Base-by-base conservation (phyloP, 2,329 filamentous ascomycete genomes). In the Fonsecaea erecta region DNA sequence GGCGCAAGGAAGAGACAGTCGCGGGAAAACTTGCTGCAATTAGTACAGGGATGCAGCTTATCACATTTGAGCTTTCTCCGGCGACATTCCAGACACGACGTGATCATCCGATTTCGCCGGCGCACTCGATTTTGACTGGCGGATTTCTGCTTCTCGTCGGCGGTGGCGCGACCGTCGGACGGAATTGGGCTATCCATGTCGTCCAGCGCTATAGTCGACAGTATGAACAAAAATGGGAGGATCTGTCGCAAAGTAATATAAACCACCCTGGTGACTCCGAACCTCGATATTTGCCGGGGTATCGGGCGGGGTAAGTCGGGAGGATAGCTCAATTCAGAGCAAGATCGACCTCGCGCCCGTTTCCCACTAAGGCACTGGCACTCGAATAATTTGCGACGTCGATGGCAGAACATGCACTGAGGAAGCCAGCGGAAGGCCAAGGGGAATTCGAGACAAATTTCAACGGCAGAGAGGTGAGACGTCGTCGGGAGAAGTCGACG, bases 61-160 rank as follows among this genome's bases (percentile, higher is more conserved):
- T 91, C 88, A 78, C 91, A 94, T 75, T 90, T 91, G 62, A 93
- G 81, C 77, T 94, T 94, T 46, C 91, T 85, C 24, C 90, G 85
- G 43, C 91, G 85, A 74, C 89, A 92, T 75, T 90, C 86, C 35
- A 89, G 82, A 74, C 88, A 91, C 30, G 86, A 89, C 67, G 85
- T 85, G 75, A 91, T 88, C 81, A 89, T 84, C 73, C 86, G 82
- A 79, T 89, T 85, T 68, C 88, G 81, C 52, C 87, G 80, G 34
- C 85, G 82, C 65, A 87, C 85, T 48, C 71, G 67, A 16, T 53
- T 48, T 28, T 66, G 56, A 30, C 48, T 21, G n/a, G 64, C 26
- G 54, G 53, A 12, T 30, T 64, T 66, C 9, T 51, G n/a, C 62
- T 66, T 69, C 18, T 64, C 63, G 9, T 63, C 63, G 18, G 34